A percentile compares a stretch with the other conserved stretches of the same genome.
phyloP scores from a whole-genome alignment of 176 grass and related monocot genomes.

The Cenchrus fungigraminus region DNA sequence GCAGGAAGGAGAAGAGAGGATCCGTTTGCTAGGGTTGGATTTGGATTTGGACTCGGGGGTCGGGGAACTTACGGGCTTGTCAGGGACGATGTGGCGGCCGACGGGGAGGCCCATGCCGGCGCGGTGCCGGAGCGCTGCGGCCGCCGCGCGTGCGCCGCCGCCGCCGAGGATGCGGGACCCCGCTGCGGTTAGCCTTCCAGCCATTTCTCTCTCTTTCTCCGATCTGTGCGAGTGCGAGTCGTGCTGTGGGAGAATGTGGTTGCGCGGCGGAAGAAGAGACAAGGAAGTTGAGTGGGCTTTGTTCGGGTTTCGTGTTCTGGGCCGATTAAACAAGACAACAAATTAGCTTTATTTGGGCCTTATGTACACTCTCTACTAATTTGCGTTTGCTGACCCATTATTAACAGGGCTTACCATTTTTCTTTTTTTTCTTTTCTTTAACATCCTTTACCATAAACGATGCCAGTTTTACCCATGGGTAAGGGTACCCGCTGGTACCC shows the following conservation, averaged over 20 bases:
- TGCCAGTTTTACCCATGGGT: too few relatives aligned
- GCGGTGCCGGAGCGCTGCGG: conserved; percentile 67
- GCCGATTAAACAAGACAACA: neutral
- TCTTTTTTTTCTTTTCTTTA: too few relatives aligned
- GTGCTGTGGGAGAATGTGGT: neutral
- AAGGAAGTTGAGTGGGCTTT: conserved; percentile 32
- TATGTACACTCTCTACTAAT: neutral
- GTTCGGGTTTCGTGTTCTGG: neutral
- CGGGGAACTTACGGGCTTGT: conserved; percentile 70
- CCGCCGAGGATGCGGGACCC: conserved; percentile 82
- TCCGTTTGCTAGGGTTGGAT: neutral
- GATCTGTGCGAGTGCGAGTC: conserved; percentile 33
- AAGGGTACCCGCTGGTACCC: too few relatives aligned
- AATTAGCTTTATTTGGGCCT: neutral
- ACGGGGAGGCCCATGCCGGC: conserved; percentile 93
- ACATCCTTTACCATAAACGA: too few relatives aligned
- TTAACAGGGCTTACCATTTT: neutral
- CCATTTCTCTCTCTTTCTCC: conserved; percentile 52
- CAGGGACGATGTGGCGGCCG: conserved; percentile 92
- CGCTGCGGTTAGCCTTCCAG: conserved; percentile 70
- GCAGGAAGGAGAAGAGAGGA: neutral
- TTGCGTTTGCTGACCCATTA: neutral
- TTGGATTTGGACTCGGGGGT: neutral
- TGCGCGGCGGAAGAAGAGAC: conserved; percentile 12
- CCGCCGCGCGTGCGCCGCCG: conserved; percentile 72